Evolutionary conservation across 2,329 filamentous ascomycete species (phyloP).

Genomic region (Eutypa lata): DNA sequence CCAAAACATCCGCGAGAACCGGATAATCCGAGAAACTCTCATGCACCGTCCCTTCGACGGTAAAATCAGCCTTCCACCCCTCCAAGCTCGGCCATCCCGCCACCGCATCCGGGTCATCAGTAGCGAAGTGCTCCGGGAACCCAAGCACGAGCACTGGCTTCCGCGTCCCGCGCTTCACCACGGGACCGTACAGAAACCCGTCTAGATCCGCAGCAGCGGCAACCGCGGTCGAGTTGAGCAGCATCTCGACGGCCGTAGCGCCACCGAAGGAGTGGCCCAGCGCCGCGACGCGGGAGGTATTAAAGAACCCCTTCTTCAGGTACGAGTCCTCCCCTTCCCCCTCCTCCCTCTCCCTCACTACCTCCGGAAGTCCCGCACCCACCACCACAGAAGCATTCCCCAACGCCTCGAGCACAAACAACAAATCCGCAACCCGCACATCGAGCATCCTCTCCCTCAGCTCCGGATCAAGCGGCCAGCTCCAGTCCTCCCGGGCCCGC

Average conservation of each 20-base stretch:
- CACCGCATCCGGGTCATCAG: constrained; percentile 9
- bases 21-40: constrained; percentile 9
- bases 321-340: no score
- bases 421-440: constrained; percentile 30
- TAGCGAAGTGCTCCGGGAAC: constrained; percentile 7
- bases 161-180: constrained; percentile 9
- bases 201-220: constrained; percentile 41
- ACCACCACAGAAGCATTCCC: constrained; percentile 3
- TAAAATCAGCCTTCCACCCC: constrained; percentile 15
- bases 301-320: no score
- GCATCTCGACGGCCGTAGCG: constrained; percentile 31
- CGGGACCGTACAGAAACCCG: constrained; percentile 27
- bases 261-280: constrained; percentile 40
- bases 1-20: constrained; percentile 7
- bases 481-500: background rate
- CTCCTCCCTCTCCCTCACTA: constrained; percentile 23
- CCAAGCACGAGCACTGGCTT: constrained; percentile 13
- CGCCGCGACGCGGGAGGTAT: constrained; percentile 26
- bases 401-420: constrained; percentile 35
- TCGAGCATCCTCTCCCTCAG: constrained; percentile 14
- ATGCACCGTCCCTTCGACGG: constrained; percentile 21
- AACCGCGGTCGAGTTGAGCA: constrained; percentile 13
- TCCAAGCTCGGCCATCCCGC: constrained; percentile 9
- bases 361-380: constrained; percentile 28
- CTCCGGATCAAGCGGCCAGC: constrained; percentile 13